These are phyloP conservation scores for Moesziomyces aphidis DNA, from an alignment of 1,284 basidiomycete species.

Conservation along the genomic window DNA sequence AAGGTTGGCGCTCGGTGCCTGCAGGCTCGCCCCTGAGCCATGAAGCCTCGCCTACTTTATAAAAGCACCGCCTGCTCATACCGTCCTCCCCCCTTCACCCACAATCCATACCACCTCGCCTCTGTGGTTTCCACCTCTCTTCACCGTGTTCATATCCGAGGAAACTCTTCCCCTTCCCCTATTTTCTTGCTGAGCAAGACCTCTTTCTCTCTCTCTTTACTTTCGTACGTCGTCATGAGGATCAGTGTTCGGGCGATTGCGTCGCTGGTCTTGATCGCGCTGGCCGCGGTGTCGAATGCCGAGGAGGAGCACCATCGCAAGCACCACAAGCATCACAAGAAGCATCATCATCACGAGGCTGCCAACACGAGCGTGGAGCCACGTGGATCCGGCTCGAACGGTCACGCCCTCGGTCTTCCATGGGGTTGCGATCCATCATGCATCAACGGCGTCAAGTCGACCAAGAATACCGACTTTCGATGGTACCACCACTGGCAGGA, in stretches of 20 bases:
- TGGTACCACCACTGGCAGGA: conserved; percentile 62
- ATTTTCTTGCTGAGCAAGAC: conserved; percentile 12
- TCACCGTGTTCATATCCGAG: not conserved
- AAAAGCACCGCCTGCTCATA: not conserved
- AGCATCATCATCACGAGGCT: not conserved
- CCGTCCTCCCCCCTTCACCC: not conserved
- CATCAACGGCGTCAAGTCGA: conserved; percentile 30
- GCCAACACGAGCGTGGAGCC: not conserved
- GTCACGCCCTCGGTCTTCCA: conserved; percentile 30
- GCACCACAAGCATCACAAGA: not conserved
- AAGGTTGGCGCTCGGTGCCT: too few species aligned
- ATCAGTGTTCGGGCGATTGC: conserved; percentile 8
- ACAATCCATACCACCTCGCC: not conserved
- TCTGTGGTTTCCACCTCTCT: not conserved
- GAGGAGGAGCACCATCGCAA: conserved; percentile 22
- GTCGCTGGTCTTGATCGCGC: conserved; percentile 19
- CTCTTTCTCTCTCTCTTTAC: not conserved
- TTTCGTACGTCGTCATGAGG: conserved; percentile 1
- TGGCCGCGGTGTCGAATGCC: conserved; percentile 13
- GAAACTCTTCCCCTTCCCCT: not conserved
- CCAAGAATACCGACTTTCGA: conserved; percentile 12
- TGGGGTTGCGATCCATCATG: conserved; percentile 48
- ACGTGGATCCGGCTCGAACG: not conserved
- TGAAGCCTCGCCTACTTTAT: too few species aligned
- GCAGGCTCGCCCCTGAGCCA: not conserved